A percentile compares a stretch with the other conserved stretches of the same genome.
phyloP scores from a whole-genome alignment of 495 filamentous ascomycete genomes.

The Penicillium robsamsonii region DNA sequence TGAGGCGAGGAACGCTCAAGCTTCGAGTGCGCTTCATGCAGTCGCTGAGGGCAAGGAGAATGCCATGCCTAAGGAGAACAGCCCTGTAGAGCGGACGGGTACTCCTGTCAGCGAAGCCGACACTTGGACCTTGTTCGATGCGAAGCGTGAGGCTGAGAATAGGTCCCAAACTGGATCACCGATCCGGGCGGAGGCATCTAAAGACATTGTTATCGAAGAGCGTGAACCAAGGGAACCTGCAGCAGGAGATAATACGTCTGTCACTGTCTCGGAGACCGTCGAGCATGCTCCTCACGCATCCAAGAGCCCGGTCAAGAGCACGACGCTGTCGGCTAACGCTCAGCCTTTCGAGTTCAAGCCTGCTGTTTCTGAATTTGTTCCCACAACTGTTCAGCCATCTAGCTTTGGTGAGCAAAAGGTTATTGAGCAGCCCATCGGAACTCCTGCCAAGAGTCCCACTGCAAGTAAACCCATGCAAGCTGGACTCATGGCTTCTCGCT shows the following conservation, averaged over 20 bases:
- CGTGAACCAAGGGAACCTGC: constrained; percentile 11
- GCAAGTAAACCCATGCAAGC: constrained; percentile 14
- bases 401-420: constrained; percentile 30
- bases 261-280: constrained; percentile 2
- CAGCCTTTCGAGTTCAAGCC: constrained; percentile 64
- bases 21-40: constrained; percentile 22
- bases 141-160: constrained; percentile 39
- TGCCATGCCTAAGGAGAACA: constrained; percentile 31
- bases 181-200: constrained; percentile 18
- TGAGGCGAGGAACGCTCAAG: constrained; percentile 42
- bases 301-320: constrained; percentile 27
- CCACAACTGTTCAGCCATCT: constrained; percentile 42
- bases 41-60: constrained; percentile 50
- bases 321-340: constrained; percentile 61
- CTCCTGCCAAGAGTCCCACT: constrained; percentile 17
- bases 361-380: constrained; percentile 46
- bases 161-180: constrained; percentile 36
- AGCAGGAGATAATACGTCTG: constrained; percentile 8
- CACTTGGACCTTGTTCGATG: constrained; percentile 45
- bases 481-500: constrained; percentile 43
- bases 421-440: constrained; percentile 5
- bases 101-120: constrained; percentile 43
- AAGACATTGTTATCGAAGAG: constrained; percentile 16
- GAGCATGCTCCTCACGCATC: constrained; percentile 25
- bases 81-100: constrained; percentile 29